A percentile compares a stretch with the other conserved stretches of the same genome.
Evolutionary conservation across 768 basidiomycete species (phyloP).

Genomic region (Leucocoprinus sp.): DNA sequence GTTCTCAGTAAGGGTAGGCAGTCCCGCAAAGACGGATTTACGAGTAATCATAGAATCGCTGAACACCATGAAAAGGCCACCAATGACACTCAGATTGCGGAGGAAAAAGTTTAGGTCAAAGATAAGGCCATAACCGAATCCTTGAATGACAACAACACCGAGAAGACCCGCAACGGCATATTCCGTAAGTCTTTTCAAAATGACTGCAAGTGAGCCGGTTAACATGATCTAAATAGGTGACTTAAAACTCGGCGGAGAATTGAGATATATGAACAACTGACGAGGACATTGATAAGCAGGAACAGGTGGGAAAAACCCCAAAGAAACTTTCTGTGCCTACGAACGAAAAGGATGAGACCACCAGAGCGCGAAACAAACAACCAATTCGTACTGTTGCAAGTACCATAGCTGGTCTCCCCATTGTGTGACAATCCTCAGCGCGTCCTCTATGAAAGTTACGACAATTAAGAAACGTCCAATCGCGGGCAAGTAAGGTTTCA

Average conservation of each 20-base stretch:
- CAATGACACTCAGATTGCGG: constrained; percentile 95
- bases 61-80: constrained; percentile 98
- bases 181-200: constrained; percentile 82
- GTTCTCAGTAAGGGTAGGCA: constrained; percentile 85
- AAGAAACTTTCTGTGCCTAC: constrained; percentile 91
- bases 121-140: constrained; percentile 97
- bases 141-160: constrained; percentile 87
- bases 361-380: constrained; percentile 1
- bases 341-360: constrained; percentile 10
- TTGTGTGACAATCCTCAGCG: constrained; percentile 86
- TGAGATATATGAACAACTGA: constrained; percentile 34
- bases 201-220: constrained; percentile 73
- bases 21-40: constrained; percentile 83
- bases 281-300: constrained; percentile 84
- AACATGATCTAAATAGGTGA: constrained; percentile 70
- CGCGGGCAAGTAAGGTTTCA: constrained; percentile 89
- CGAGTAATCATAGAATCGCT: constrained; percentile 88
- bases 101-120: constrained; percentile 99
- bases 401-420: constrained; percentile 99
- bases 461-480: constrained; percentile 96
- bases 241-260: not conserved
- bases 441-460: constrained; percentile 97
- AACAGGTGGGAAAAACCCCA: constrained; percentile 95
- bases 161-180: constrained; percentile 86
- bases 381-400: constrained; percentile 71